phyloP scores from a whole-genome alignment of 1,284 basidiomycete genomes.

The Grifola frondosa region DNA sequence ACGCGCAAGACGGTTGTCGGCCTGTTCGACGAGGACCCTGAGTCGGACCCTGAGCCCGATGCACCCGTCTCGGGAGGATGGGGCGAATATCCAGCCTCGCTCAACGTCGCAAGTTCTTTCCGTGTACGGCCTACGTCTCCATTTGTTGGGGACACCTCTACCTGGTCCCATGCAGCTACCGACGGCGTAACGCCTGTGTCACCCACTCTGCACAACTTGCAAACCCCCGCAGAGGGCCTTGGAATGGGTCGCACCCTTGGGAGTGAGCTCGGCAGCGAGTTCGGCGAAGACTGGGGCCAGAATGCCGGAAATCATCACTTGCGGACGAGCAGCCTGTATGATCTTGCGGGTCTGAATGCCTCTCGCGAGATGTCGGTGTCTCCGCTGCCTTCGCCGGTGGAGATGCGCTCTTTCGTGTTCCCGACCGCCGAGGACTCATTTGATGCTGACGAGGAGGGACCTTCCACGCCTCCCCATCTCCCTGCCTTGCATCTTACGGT shows the following conservation, averaged over 20 bases:
- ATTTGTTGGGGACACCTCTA: slow-evolving; percentile 17
- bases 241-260: slow-evolving; percentile 45
- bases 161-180: slow-evolving; percentile 28
- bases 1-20: slow-evolving; percentile 64
- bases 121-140: slow-evolving; percentile 11
- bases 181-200: slow-evolving; percentile 23
- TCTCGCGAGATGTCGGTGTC: slow-evolving; percentile 22
- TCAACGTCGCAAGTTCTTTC: slow-evolving; percentile 22
- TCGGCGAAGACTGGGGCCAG: slow-evolving; percentile 42
- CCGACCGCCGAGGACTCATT: slow-evolving; percentile 7
- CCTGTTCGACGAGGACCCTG: slow-evolving; percentile 48
- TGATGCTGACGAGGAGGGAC: slow-evolving; percentile 5
- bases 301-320: slow-evolving; percentile 42
- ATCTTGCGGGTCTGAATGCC: slow-evolving; percentile 35
- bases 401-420: slow-evolving; percentile 15
- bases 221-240: slow-evolving; percentile 16
- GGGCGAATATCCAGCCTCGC: slow-evolving; percentile 15
- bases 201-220: slow-evolving; percentile 22
- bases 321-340: slow-evolving; percentile 51
- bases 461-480: slow-evolving; percentile 19
- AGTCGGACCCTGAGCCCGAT: slow-evolving; percentile 1
- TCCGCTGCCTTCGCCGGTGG: slow-evolving; percentile 7
- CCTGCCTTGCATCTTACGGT: slow-evolving; percentile 18
- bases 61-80: background rate
- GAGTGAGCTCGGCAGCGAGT: slow-evolving; percentile 51